Conservation (phyloP, 225 moss, liverwort and hornwort species). For the Physcomitrellopsis africana region DNA sequence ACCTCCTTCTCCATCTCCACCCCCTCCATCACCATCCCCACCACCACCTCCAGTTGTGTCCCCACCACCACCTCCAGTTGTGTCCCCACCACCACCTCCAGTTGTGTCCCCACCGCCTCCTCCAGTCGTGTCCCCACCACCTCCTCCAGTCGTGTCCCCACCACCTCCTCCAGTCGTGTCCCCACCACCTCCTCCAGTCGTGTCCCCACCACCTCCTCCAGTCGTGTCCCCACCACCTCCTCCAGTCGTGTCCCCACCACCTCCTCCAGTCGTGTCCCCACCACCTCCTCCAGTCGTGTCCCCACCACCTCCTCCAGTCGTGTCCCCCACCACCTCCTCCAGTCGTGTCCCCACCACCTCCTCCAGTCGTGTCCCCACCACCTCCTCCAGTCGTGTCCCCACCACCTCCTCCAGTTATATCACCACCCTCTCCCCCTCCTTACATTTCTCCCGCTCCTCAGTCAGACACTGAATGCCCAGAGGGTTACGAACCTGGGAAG, state of each 20-base stretch:
- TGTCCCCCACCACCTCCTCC: background rate
- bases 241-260: too few relatives aligned
- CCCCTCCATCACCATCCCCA: background rate
- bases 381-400: slow-evolving; percentile 6
- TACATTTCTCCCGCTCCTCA: slow-evolving; percentile 6
- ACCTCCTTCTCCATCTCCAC: slow-evolving; percentile 4
- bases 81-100: slow-evolving; percentile 15
- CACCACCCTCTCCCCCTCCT: slow-evolving; percentile 17
- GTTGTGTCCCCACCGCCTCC: background rate
- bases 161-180: slow-evolving; percentile 5
- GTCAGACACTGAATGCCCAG: slow-evolving; percentile 6
- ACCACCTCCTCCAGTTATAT: background rate
- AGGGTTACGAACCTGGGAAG: slow-evolving; percentile 36
- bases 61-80: too few relatives aligned
- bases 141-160: too few relatives aligned
- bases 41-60: background rate
- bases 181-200: background rate
- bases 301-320: slow-evolving; percentile 1
- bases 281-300: slow-evolving; percentile 15
- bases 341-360: too few relatives aligned
- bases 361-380: too few relatives aligned
- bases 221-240: background rate
- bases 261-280: background rate
- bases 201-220: slow-evolving; percentile 21
- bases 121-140: background rate